Evolutionary conservation across 1,284 basidiomycete species (phyloP).

Genomic region (Sutorius eximius): DNA sequence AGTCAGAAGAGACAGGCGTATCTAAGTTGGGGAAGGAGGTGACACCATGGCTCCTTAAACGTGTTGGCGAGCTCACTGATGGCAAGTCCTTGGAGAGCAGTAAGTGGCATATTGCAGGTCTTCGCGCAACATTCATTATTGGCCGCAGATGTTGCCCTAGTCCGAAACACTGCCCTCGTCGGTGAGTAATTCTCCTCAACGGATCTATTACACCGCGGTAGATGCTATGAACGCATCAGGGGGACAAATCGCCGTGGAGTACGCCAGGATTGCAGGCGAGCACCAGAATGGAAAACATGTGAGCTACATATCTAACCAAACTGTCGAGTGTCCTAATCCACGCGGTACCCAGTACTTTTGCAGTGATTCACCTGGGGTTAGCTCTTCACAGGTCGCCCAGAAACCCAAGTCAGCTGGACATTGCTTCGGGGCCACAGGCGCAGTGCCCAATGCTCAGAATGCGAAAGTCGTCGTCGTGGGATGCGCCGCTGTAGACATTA

Average conservation of each 20-base stretch:
- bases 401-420: background rate
- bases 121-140: background rate
- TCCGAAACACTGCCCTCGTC: slow-evolving; percentile 89
- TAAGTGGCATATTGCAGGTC: slow-evolving; percentile 36
- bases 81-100: slow-evolving; percentile 75
- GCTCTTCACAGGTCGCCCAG: background rate
- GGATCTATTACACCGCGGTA: background rate
- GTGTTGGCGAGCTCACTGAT: slow-evolving; percentile 80
- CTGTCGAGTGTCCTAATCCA: background rate
- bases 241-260: slow-evolving; percentile 79
- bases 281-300: slow-evolving; percentile 18
- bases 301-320: slow-evolving; percentile 4
- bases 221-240: slow-evolving; percentile 41
- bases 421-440: background rate
- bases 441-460: slow-evolving; percentile 5
- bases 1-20: slow-evolving; percentile 82
- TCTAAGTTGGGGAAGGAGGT: slow-evolving; percentile 86
- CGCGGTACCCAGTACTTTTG: slow-evolving; percentile 13
- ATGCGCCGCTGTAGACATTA: slow-evolving; percentile 85
- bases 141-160: slow-evolving; percentile 76
- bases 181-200: slow-evolving; percentile 47
- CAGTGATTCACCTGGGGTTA: background rate
- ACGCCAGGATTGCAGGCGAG: slow-evolving; percentile 53
- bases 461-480: slow-evolving; percentile 70
- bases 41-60: slow-evolving; percentile 91